A percentile compares a stretch with the other conserved stretches of the same genome.
These are phyloP conservation scores for Tilletia walkeri DNA, from an alignment of 1,284 basidiomycete genomes.

Conservation along the genomic window DNA sequence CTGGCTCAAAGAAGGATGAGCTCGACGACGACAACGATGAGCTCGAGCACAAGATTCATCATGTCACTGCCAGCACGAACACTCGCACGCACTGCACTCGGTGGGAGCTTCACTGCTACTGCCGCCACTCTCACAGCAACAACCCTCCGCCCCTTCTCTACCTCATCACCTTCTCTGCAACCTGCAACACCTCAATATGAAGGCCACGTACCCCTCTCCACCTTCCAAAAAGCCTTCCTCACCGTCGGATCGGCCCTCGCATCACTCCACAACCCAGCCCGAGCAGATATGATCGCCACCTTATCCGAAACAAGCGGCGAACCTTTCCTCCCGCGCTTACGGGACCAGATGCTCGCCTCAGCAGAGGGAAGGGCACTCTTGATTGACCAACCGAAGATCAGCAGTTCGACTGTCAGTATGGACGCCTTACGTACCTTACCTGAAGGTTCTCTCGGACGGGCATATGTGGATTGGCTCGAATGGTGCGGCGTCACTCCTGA, in stretches of 20 bases:
- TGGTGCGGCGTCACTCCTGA: constrained; percentile 90
- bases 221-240: constrained; percentile 60
- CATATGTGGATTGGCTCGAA: constrained; percentile 88
- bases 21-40: background rate
- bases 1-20: background rate
- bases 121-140: background rate
- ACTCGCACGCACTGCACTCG: background rate
- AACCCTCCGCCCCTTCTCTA: background rate
- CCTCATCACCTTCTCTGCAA: background rate
- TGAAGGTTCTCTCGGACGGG: constrained; percentile 78
- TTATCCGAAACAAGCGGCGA: constrained; percentile 86
- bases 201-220: constrained; percentile 14
- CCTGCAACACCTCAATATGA: constrained; percentile 1
- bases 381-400: constrained; percentile 78
- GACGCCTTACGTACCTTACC: constrained; percentile 66
- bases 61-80: background rate
- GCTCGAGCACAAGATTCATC: background rate
- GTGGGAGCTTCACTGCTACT: background rate
- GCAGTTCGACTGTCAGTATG: constrained; percentile 74
- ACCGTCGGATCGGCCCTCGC: constrained; percentile 81
- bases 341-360: constrained; percentile 75
- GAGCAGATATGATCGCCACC: constrained; percentile 89
- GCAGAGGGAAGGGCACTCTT: constrained; percentile 66
- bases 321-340: constrained; percentile 73
- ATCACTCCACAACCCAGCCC: constrained; percentile 75